These are phyloP conservation scores for Podaxis sp. DNA, from an alignment of 768 basidiomycete species.

Conservation along the genomic window DNA sequence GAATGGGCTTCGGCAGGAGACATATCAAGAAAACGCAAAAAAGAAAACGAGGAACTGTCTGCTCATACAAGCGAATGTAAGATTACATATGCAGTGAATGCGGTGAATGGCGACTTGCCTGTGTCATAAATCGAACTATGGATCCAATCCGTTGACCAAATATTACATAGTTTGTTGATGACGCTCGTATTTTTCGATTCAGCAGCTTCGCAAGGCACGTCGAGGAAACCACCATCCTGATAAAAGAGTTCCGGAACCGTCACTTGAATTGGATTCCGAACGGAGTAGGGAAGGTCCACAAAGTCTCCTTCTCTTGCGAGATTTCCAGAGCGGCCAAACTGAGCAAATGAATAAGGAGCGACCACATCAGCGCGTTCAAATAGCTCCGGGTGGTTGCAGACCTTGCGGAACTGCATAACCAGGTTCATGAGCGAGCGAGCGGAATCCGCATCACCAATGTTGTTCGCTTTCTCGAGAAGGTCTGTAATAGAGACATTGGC, in stretches of 20 bases:
- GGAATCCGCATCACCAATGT: constrained; percentile 87
- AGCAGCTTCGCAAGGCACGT: constrained; percentile 60
- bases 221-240: constrained; percentile 70
- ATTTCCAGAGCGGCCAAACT: constrained; percentile 78
- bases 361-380: constrained; percentile 97
- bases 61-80: not conserved
- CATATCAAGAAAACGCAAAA: constrained; percentile 67
- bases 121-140: constrained; percentile 65
- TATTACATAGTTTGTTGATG: constrained; percentile 73
- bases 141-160: constrained; percentile 89
- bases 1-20: constrained; percentile 65
- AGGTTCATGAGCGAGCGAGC: constrained; percentile 97
- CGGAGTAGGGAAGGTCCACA: constrained; percentile 80
- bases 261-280: constrained; percentile 83
- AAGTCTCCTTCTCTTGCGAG: constrained; percentile 88
- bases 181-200: constrained; percentile 49
- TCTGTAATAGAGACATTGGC: constrained; percentile 95
- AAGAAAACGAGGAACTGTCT: constrained; percentile 68
- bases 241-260: constrained; percentile 75
- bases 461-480: constrained; percentile 89
- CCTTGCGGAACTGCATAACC: constrained; percentile 99
- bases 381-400: constrained; percentile 97
- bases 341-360: constrained; percentile 88
- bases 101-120: constrained; percentile 40
- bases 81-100: not conserved